Base-by-base conservation (phyloP, 345 rosid genomes). In the Ricinus communis region DNA sequence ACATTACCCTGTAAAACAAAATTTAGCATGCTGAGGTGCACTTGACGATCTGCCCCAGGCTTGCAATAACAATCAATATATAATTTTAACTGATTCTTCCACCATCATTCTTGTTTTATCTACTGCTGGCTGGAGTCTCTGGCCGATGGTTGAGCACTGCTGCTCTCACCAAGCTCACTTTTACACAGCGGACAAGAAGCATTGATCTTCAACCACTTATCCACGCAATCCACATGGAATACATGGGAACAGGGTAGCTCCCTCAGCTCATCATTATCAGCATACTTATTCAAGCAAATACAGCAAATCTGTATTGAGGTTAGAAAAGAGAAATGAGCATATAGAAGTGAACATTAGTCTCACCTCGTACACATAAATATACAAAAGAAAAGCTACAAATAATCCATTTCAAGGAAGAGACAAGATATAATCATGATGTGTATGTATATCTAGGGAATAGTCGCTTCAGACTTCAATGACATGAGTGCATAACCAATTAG, bases 141-240 rank as follows among this genome's bases (percentile, higher is more conserved):
- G 24, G 73, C 72, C 0, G 77, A 69, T 5, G 82, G 75, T 15
- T 78, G 75, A 60, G 38, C 8, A 36, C 60, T 60, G 65, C 75
- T 67, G 67, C 81, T 79, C 57, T 86, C 92, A 11, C 93, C 91
- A 31, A 92, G 92, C 63, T 92, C 93, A 25, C 81, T 85, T 80
- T 95, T 95, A 90, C 99, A 95, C 14, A 95, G 93, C 49, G 99
- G 99, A 75, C 99, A 95, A 13, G 89, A 76, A 0, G 97, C 97
- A 38, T 89, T 92, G 70, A 95, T 92, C 81, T 89, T 95, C 33
- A 95, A 86, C 99, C 99, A 95, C 76, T 90, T 95, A 66, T 92
- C 97, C 38, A 95, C 96, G 46, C 99, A 95, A 7, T 90, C 97
- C 88, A 84, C 86, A 85, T 95, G 99, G 77, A 95, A 90, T 75